A percentile compares a stretch with the other conserved stretches of the same genome.
These are phyloP conservation scores for Talaromyces sp. DNA, from an alignment of 2,329 filamentous ascomycete species.

Conservation along the genomic window DNA sequence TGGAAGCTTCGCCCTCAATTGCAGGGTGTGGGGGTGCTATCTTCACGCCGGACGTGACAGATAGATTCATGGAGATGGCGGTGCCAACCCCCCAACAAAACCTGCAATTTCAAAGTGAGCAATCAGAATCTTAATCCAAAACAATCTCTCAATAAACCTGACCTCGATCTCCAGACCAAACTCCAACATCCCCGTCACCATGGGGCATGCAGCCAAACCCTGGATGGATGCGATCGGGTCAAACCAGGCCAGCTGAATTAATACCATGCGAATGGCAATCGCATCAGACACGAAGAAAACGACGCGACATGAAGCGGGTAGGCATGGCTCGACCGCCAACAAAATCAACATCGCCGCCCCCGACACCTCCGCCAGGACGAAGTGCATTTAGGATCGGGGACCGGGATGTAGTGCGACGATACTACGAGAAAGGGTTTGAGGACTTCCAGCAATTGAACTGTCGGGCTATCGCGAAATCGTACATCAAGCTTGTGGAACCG, in stretches of 20 bases:
- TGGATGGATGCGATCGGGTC: conserved; percentile 31
- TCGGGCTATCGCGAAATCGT: conserved; percentile 48
- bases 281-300: conserved; percentile 29
- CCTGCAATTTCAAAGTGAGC: conserved; percentile 28
- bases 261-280: conserved; percentile 39
- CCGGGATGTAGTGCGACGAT: conserved; percentile 31
- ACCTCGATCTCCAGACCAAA: too few relatives aligned
- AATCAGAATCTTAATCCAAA: background rate
- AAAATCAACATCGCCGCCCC: conserved; percentile 23
- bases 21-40: conserved; percentile 34
- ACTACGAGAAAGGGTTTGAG: conserved; percentile 46
- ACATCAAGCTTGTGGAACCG: conserved; percentile 52
- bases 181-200: background rate
- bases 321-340: conserved; percentile 20
- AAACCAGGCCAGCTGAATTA: conserved; percentile 23
- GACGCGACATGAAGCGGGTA: conserved; percentile 24
- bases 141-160: background rate
- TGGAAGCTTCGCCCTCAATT: conserved; percentile 38
- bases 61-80: conserved; percentile 36
- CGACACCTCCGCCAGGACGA: conserved; percentile 21
- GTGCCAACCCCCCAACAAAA: conserved; percentile 22
- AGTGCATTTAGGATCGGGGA: conserved; percentile 34
- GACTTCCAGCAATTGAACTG: conserved; percentile 51
- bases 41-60: conserved; percentile 40
- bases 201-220: background rate